Conservation (phyloP, 495 filamentous ascomycete species). For the Annulohypoxylon nitens region DNA sequence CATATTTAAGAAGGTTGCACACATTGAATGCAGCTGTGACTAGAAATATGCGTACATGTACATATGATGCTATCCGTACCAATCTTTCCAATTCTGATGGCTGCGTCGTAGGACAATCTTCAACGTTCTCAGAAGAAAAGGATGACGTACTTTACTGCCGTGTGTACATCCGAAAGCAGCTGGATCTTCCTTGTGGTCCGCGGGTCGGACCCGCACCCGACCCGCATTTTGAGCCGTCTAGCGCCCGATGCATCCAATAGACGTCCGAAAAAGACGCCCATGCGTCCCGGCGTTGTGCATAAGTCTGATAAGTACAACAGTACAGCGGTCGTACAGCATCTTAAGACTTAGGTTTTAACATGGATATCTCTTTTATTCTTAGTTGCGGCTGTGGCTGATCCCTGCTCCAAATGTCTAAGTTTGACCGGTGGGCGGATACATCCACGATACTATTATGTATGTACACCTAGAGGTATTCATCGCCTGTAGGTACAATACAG, state of each 20-base stretch:
- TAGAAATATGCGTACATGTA: neutral
- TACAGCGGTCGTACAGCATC: neutral
- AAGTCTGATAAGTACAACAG: neutral
- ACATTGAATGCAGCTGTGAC: neutral
- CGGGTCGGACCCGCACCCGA: constrained; percentile 27
- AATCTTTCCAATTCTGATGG: neutral
- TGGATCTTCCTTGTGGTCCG: constrained; percentile 15
- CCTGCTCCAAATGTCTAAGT: constrained; percentile 3
- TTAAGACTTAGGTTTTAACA: neutral
- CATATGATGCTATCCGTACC: neutral
- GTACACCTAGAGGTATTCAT: neutral
- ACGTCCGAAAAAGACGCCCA: constrained; percentile 15
- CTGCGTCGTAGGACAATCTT: constrained; percentile 12
- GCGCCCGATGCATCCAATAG: constrained; percentile 33
- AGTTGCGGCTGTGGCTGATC: constrained; percentile 14
- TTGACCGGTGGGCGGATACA: neutral
- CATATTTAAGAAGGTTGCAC: too few relatives aligned
- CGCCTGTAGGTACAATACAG: too few relatives aligned
- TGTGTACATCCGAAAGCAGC: constrained; percentile 22
- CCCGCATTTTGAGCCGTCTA: constrained; percentile 28
- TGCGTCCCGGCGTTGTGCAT: constrained; percentile 26
- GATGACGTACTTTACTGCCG: constrained; percentile 38
- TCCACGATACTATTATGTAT: neutral
- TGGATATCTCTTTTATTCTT: constrained; percentile 12
- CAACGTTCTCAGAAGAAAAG: constrained; percentile 16